phyloP scores from a whole-genome alignment of 768 basidiomycete genomes.

The Rhizopogon roseolus region DNA sequence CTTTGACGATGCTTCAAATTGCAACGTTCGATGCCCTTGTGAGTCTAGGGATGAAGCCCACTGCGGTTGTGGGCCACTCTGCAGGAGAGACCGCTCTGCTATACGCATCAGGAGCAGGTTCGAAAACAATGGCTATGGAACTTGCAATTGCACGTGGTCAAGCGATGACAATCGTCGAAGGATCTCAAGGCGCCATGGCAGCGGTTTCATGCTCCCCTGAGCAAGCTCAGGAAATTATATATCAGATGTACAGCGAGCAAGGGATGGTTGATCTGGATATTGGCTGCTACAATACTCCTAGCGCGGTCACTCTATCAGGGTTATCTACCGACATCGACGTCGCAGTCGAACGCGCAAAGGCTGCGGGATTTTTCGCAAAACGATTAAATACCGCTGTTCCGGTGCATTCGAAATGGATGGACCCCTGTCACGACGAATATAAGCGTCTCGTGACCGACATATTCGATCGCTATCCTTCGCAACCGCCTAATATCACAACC shows the following conservation, averaged over 20 bases:
- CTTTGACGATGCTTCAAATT: conserved; percentile 41
- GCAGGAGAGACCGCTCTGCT: conserved; percentile 42
- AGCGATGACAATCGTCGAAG: conserved; percentile 30
- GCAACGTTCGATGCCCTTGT: conserved; percentile 37
- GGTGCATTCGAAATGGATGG: conserved; percentile 34
- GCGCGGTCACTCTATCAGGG: conserved; percentile 36
- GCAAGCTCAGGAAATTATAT: conserved; percentile 23
- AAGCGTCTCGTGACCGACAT: conserved; percentile 20
- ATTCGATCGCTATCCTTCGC: conserved; percentile 22
- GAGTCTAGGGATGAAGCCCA: conserved; percentile 31
- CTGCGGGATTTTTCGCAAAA: background rate
- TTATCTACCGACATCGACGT: conserved; percentile 19
- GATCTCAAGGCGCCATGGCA: conserved; percentile 37
- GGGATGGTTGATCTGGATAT: conserved; percentile 27
- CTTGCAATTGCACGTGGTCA: conserved; percentile 38
- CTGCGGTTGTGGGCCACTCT: conserved; percentile 41
- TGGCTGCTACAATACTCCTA: conserved; percentile 36
- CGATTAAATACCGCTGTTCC: conserved; percentile 29
- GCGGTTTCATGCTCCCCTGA: conserved; percentile 32
- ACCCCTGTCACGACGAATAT: conserved; percentile 28
- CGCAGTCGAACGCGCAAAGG: conserved; percentile 17
- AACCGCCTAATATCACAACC: conserved; percentile 21
- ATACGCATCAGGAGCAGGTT: conserved; percentile 38
- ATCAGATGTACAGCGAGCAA: background rate
- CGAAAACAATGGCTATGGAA: conserved; percentile 37